A percentile compares a stretch with the other conserved stretches of the same genome.
These are phyloP conservation scores for Yamadazyma membranifaciens DNA, from an alignment of 1,139 yeast species.

Conservation along the genomic window DNA sequence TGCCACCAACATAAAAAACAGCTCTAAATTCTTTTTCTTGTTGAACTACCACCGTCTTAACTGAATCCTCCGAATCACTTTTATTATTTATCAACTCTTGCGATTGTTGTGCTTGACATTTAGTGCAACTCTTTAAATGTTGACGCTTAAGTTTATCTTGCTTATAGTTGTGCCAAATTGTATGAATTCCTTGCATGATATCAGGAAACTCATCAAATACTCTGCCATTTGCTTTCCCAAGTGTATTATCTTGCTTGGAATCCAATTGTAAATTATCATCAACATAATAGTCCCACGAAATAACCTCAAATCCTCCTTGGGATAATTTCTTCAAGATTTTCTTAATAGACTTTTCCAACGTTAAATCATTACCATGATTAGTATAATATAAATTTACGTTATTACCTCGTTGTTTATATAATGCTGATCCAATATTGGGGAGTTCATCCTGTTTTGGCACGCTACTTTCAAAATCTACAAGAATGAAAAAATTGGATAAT, in stretches of 20 bases:
- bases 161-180: conserved; percentile 10
- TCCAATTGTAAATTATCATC: conserved; percentile 16
- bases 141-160: conserved; percentile 13
- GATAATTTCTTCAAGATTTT: conserved; percentile 22
- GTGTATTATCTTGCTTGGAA: background rate
- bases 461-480: conserved; percentile 14
- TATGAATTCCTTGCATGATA: conserved; percentile 16
- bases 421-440: conserved; percentile 10
- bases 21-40: conserved; percentile 41
- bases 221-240: background rate
- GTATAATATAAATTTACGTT: conserved; percentile 22
- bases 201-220: conserved; percentile 12
- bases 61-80: conserved; percentile 10
- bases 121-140: conserved; percentile 32
- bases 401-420: conserved; percentile 18
- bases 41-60: conserved; percentile 30
- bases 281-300: conserved; percentile 31
- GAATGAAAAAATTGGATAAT: conserved; percentile 14
- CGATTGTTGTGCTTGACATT: conserved; percentile 21
- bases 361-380: conserved; percentile 3
- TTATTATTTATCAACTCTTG: background rate
- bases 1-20: conserved; percentile 56
- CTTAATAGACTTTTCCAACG: conserved; percentile 19
- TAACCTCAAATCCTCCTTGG: conserved; percentile 30
- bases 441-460: conserved; percentile 3